These are phyloP conservation scores for Lactifluus piperatus DNA, from an alignment of 768 basidiomycete genomes.

Conservation along the genomic window DNA sequence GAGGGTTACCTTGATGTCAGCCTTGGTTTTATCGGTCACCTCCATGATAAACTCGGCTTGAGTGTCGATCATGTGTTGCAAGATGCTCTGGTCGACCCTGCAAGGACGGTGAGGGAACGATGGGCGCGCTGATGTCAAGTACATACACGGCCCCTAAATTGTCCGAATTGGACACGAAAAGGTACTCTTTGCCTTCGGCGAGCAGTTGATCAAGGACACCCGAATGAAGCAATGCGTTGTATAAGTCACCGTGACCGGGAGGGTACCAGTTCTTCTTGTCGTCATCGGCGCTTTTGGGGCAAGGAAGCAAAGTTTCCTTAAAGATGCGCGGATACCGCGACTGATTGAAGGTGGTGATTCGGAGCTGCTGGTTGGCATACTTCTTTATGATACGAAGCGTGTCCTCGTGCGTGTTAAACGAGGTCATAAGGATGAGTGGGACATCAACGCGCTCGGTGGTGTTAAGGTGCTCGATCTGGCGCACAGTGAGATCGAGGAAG, in stretches of 20 bases:
- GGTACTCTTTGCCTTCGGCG: slow-evolving; percentile 65
- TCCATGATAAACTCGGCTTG: slow-evolving; percentile 67
- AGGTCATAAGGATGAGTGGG: slow-evolving; percentile 75
- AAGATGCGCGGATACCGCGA: slow-evolving; percentile 67
- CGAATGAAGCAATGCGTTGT: slow-evolving; percentile 61
- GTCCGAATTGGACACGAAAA: slow-evolving; percentile 73
- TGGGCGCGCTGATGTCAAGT: not conserved
- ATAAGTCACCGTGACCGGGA: slow-evolving; percentile 69
- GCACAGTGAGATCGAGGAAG: slow-evolving; percentile 57
- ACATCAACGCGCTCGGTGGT: slow-evolving; percentile 53
- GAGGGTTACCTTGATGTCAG: slow-evolving; percentile 50
- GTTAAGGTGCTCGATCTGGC: slow-evolving; percentile 65
- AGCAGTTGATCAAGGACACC: slow-evolving; percentile 67
- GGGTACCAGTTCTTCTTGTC: slow-evolving; percentile 73
- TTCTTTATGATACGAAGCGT: slow-evolving; percentile 73
- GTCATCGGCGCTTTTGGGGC: slow-evolving; percentile 44
- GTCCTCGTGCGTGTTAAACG: slow-evolving; percentile 75
- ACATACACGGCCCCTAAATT: slow-evolving; percentile 60
- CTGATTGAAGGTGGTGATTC: slow-evolving; percentile 64
- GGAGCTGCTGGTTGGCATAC: slow-evolving; percentile 70
- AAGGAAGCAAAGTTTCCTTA: slow-evolving; percentile 59
- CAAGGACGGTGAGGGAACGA: slow-evolving; percentile 10
- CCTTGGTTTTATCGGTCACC: slow-evolving; percentile 78
- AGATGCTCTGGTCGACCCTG: slow-evolving; percentile 59
- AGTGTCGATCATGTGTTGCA: slow-evolving; percentile 55